These are phyloP conservation scores for Mucor mucedo DNA, from an alignment of 371 early-diverging fungal genomes.

Conservation along the genomic window DNA sequence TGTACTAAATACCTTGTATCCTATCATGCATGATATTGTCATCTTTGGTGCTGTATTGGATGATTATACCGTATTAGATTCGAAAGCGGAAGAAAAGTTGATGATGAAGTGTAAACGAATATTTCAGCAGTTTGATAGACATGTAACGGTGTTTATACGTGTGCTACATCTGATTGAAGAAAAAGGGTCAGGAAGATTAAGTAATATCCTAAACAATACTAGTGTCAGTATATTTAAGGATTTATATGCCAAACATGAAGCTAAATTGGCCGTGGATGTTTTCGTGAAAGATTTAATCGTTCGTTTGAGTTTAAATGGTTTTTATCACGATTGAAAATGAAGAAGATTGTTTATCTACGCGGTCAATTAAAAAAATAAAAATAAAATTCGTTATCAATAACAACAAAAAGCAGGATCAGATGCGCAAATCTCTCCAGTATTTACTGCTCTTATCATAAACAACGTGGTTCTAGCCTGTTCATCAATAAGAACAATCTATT, in stretches of 20 bases:
- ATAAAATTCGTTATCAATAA: not conserved
- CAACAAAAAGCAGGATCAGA: too few species aligned
- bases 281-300: constrained; percentile 40
- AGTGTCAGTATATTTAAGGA: constrained; percentile 27
- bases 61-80: constrained; percentile 9
- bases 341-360: constrained; percentile 1
- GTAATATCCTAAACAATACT: constrained; percentile 36
- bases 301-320: constrained; percentile 29
- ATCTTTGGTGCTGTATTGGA: constrained; percentile 27
- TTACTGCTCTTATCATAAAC: too few species aligned
- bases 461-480: too few species aligned
- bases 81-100: constrained; percentile 11
- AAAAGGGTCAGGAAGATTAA: constrained; percentile 45
- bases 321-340: constrained; percentile 8
- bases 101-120: constrained; percentile 20
- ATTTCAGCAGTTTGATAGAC: constrained; percentile 38
- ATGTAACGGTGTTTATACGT: constrained; percentile 39
- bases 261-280: constrained; percentile 29
- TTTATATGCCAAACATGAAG: constrained; percentile 31
- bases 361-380: not conserved
- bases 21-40: constrained; percentile 46
- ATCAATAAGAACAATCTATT: not conserved
- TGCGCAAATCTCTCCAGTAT: too few species aligned
- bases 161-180: constrained; percentile 44
- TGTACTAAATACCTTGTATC: constrained; percentile 38